Base-by-base conservation (phyloP, 371 early-diverging fungal genomes). In the Mortierella sp. region DNA sequence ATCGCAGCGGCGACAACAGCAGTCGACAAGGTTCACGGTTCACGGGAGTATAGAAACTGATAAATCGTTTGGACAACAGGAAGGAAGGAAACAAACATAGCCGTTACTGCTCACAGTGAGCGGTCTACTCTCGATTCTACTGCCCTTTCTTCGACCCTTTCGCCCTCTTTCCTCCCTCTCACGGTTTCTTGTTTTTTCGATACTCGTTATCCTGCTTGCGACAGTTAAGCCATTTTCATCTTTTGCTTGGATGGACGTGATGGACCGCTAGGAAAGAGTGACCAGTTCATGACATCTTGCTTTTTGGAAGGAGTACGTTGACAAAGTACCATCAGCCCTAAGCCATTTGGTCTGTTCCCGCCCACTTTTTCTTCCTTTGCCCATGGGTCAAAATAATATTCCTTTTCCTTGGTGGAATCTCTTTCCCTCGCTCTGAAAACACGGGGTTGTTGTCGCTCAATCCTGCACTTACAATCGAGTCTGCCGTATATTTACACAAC, bases 81-180 rank as follows among this genome's bases (percentile, higher is more conserved):
- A 19, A 24, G 40, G 6, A 37, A 39, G n/a, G 68, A 24, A 31
- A 16, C 39, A 68, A 48, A 48, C 24, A 68, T 37, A 22, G 66
- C 29, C 26, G 66, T 29, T 61, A 34, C 37, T 61, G 61, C 37
- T 61, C 61, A 61, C 61, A 26, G 29, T 53, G 70, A 58, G 31
- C 61, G 19, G 37, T n/a, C 61, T 37, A 29, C 63, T 63, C 71
- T 50, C 68, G 39, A 61, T 61, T 37, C 61, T 37, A 61, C 61
- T 37, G 4, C n/a, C 37, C 22, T 9, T 31, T 22, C 4, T 26
- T 45, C 43, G 43, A 64, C 65, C 9, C 11, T 45, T 45, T 45
- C 22, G 24, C 40, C 40, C 4, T 55, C 31, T 55, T 63, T 4
- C 37, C 14, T 70, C 47, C 19, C 44, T 22, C 16, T 19, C 34